These are phyloP conservation scores for Malassezia globosa DNA, from an alignment of 1,284 basidiomycete genomes.

Conservation along the genomic window DNA sequence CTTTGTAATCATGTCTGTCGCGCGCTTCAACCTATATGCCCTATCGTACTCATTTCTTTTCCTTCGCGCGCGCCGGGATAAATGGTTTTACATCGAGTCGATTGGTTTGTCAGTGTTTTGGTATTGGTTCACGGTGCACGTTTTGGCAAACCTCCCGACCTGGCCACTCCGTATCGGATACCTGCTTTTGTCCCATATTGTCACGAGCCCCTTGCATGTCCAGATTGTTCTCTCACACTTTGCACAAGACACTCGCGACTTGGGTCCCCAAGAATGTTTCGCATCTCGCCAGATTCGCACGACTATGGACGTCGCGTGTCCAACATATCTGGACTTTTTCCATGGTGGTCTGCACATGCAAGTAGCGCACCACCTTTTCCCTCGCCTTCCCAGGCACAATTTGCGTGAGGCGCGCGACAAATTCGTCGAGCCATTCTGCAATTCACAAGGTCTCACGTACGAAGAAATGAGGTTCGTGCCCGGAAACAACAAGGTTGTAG, in stretches of 20 bases:
- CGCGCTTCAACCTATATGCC: constrained; percentile 87
- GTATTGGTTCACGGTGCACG: constrained; percentile 59
- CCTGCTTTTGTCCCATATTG: constrained; percentile 65
- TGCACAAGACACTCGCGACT: constrained; percentile 81
- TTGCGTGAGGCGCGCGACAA: constrained; percentile 62
- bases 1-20: constrained; percentile 80
- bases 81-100: constrained; percentile 54
- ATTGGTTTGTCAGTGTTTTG: constrained; percentile 62
- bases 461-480: constrained; percentile 78
- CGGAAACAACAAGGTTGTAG: constrained; percentile 67
- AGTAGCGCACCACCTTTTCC: constrained; percentile 94
- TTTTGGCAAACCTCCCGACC: constrained; percentile 58
- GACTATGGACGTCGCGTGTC: constrained; percentile 86
- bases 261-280: constrained; percentile 84
- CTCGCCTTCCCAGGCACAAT: constrained; percentile 86
- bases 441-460: constrained; percentile 53
- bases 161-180: constrained; percentile 60
- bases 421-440: constrained; percentile 71
- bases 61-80: constrained; percentile 50
- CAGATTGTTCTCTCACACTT: constrained; percentile 97
- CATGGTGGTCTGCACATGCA: constrained; percentile 91
- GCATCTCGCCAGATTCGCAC: constrained; percentile 84
- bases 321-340: constrained; percentile 68
- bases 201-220: constrained; percentile 60
- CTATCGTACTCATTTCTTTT: constrained; percentile 72